phyloP scores from a whole-genome alignment of 306 rosid genomes.

The Sicyos edulis region DNA sequence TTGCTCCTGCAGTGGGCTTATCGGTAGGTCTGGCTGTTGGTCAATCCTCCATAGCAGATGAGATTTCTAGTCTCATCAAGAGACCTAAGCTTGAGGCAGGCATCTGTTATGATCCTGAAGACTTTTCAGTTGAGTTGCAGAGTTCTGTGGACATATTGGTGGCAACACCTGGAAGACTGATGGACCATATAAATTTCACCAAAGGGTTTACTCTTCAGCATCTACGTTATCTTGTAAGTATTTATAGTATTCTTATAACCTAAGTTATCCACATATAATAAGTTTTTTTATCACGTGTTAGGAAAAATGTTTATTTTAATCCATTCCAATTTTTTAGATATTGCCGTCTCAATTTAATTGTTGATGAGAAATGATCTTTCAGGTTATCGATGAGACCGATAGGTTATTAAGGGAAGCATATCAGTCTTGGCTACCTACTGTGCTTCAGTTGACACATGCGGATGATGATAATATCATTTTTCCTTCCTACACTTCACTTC shows the following conservation, averaged over 20 bases:
- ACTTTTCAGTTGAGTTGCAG: constrained; percentile 26
- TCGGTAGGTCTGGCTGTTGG: constrained; percentile 86
- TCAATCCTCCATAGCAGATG: constrained; percentile 71
- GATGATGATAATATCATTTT: constrained; percentile 40
- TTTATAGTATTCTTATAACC: neutral
- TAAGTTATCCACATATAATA: too few relatives aligned
- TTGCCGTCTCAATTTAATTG: neutral
- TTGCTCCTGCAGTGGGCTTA: constrained; percentile 70
- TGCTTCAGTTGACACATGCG: constrained; percentile 47
- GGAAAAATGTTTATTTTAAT: neutral
- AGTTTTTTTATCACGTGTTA: too few relatives aligned
- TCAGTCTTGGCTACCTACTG: constrained; percentile 87
- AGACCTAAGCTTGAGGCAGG: constrained; percentile 52
- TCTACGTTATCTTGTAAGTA: constrained; percentile 81
- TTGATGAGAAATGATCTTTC: constrained; percentile 34
- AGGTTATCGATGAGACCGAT: constrained; percentile 97
- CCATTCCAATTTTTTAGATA: neutral
- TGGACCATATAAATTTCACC: constrained; percentile 72
- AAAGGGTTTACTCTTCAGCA: constrained; percentile 87
- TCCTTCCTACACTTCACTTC: constrained; percentile 34
- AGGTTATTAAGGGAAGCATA: constrained; percentile 83
- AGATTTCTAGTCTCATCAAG: constrained; percentile 52
- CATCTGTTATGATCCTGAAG: constrained; percentile 50
- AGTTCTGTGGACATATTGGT: constrained; percentile 83
- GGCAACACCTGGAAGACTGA: constrained; percentile 88